Conservation (phyloP, 2,329 filamentous ascomycete genomes). For the Emergomyces pasteurianus region DNA sequence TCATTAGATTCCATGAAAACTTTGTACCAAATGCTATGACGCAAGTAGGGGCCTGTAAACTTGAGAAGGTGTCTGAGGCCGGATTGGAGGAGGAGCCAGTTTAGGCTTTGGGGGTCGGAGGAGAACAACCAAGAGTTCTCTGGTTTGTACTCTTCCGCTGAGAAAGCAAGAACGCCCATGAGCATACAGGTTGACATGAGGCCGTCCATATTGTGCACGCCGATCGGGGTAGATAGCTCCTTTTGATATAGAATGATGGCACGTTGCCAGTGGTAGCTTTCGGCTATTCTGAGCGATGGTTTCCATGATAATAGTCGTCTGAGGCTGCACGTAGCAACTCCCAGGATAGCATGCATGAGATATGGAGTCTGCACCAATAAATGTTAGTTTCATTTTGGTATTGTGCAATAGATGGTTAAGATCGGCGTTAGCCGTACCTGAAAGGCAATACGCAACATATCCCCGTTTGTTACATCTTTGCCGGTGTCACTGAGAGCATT, state of each 20-base stretch:
- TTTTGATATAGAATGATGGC: slow-evolving; percentile 24
- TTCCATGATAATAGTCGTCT: slow-evolving; percentile 17
- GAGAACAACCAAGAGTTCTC: slow-evolving; percentile 27
- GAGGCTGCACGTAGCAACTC: slow-evolving; percentile 21
- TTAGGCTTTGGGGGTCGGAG: slow-evolving; percentile 19
- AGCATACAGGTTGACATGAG: slow-evolving; percentile 29
- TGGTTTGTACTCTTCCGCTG: slow-evolving; percentile 20
- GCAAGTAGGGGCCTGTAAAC: slow-evolving; percentile 15
- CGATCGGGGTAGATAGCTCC: slow-evolving; percentile 18
- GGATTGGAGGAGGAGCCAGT: slow-evolving; percentile 26
- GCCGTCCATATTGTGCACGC: slow-evolving; percentile 25
- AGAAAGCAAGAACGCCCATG: slow-evolving; percentile 25
- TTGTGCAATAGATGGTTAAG: neutral
- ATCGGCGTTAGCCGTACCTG: slow-evolving; percentile 11
- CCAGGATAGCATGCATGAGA: slow-evolving; percentile 28
- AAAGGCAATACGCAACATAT: slow-evolving; percentile 21
- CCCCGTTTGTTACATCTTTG: slow-evolving; percentile 13
- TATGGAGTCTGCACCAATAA: slow-evolving; percentile 19
- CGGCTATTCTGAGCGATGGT: slow-evolving; percentile 17
- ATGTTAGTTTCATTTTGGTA: neutral
- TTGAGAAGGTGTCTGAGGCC: slow-evolving; percentile 23
- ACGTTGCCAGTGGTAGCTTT: slow-evolving; percentile 28
- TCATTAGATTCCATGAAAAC: slow-evolving; percentile 20
- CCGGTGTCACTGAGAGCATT: slow-evolving; percentile 9
- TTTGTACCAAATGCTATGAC: slow-evolving; percentile 24